phyloP scores from a whole-genome alignment of 75 land plant genomes.

The Pseudotsuga menziesii region DNA sequence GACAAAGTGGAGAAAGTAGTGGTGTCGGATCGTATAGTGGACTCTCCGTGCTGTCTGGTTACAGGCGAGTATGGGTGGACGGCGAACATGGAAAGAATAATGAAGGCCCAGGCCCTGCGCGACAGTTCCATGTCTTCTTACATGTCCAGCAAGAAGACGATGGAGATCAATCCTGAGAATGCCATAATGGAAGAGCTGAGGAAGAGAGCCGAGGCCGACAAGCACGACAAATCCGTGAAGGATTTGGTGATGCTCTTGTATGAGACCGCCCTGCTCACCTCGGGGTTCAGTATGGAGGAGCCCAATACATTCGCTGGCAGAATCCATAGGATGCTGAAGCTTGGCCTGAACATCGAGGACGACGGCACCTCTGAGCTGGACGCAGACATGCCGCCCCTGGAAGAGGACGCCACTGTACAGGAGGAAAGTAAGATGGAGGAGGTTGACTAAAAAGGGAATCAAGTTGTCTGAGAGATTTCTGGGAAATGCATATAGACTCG shows the following conservation, averaged over 20 bases:
- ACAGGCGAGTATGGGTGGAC: conserved; percentile 87
- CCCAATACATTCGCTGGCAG: conserved; percentile 74
- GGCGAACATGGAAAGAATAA: conserved; percentile 77
- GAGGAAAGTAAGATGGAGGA: conserved; percentile 90
- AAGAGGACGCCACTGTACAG: conserved; percentile 33
- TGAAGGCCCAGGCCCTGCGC: conserved; percentile 52
- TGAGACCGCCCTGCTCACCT: conserved; percentile 81
- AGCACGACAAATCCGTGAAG: conserved; percentile 76
- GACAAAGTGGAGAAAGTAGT: conserved; percentile 71
- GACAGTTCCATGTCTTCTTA: conserved; percentile 62
- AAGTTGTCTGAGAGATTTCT: no score
- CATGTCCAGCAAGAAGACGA: conserved; percentile 73
- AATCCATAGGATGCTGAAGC: conserved; percentile 84
- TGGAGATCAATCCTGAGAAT: conserved; percentile 79
- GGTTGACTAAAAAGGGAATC: conserved; percentile 41
- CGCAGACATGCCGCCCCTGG: conserved; percentile 55
- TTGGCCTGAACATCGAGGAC: conserved; percentile 79
- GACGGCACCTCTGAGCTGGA: conserved; percentile 28
- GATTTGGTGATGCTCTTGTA: conserved; percentile 73
- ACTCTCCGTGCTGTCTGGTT: conserved; percentile 73
- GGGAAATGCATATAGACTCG: no score
- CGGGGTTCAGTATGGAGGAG: conserved; percentile 87
- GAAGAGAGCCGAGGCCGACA: conserved; percentile 74
- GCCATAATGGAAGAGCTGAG: conserved; percentile 71
- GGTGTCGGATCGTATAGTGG: conserved; percentile 66